Conservation (phyloP, 495 filamentous ascomycete genomes). For the Penicillium coprophilum region DNA sequence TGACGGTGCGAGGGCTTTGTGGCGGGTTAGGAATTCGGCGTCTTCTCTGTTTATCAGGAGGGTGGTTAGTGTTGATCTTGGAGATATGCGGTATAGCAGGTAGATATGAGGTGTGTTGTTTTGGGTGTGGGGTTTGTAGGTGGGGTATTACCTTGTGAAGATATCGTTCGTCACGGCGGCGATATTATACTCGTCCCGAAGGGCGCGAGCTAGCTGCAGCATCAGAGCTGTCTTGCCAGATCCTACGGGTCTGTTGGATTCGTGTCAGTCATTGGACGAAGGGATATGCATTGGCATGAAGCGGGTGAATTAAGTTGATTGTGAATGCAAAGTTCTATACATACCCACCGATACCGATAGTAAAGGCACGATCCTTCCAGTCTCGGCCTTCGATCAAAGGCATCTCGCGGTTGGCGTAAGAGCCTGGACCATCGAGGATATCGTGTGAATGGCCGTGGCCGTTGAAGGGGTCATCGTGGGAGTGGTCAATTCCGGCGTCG, state of each 20-base stretch:
- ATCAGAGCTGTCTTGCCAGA: conserved; percentile 97
- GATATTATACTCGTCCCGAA: conserved; percentile 76
- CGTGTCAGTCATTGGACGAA: background rate
- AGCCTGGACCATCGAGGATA: conserved; percentile 91
- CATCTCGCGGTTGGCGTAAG: conserved; percentile 87
- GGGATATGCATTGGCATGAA: background rate
- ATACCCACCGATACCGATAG: conserved; percentile 94
- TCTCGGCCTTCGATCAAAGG: conserved; percentile 83
- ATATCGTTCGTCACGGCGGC: conserved; percentile 99
- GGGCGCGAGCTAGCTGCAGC: conserved; percentile 79
- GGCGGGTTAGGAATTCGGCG: conserved; percentile 88
- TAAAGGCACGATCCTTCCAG: conserved; percentile 91
- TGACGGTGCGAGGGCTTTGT: conserved; percentile 74
- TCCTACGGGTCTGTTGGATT: conserved; percentile 73
- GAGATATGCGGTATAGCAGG: background rate
- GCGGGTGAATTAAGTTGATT: background rate
- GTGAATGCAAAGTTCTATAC: conserved; percentile 25
- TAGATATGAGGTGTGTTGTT: background rate
- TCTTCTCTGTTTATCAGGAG: conserved; percentile 64
- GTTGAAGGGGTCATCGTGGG: conserved; percentile 63
- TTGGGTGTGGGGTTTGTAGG: background rate
- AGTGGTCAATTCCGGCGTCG: conserved; percentile 51
- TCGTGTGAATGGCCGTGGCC: conserved; percentile 96
- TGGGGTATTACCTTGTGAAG: conserved; percentile 66
- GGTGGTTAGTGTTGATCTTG: background rate